Conservation (phyloP, 768 basidiomycete genomes). For the Psilocybe cyanescens region DNA sequence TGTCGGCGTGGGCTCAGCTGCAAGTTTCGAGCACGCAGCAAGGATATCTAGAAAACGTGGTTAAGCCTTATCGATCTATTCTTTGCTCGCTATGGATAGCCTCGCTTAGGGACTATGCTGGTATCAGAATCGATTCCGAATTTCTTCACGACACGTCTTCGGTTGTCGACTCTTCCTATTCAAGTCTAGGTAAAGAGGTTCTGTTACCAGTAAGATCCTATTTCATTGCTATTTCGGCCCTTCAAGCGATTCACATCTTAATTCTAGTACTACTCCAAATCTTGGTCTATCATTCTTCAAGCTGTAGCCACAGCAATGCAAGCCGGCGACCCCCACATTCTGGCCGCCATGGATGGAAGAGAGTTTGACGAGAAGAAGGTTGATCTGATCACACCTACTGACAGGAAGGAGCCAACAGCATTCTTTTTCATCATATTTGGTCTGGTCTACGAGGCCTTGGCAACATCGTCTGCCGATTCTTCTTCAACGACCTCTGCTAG, state of each 20-base stretch:
- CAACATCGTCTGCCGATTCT: slow-evolving; percentile 64
- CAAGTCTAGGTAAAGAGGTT: slow-evolving; percentile 89
- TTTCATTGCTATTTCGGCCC: not conserved
- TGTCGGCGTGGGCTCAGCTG: slow-evolving; percentile 96
- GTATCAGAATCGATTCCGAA: slow-evolving; percentile 88
- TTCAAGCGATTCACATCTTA: not conserved
- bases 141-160: slow-evolving; percentile 76
- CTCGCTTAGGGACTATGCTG: slow-evolving; percentile 89
- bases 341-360: slow-evolving; percentile 83
- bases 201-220: slow-evolving; percentile 74
- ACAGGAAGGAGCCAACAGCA: slow-evolving; percentile 65
- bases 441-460: slow-evolving; percentile 89
- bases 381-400: slow-evolving; percentile 25
- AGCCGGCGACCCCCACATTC: slow-evolving; percentile 62
- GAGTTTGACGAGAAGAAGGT: slow-evolving; percentile 38
- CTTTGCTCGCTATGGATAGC: slow-evolving; percentile 89
- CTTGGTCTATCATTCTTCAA: slow-evolving; percentile 84
- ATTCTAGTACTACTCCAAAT: slow-evolving; percentile 80
- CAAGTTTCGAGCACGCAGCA: slow-evolving; percentile 78
- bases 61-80: slow-evolving; percentile 76
- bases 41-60: slow-evolving; percentile 76
- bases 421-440: slow-evolving; percentile 93
- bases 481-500: slow-evolving; percentile 44
- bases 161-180: slow-evolving; percentile 81
- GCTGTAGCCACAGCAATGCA: slow-evolving; percentile 86